Evolutionary conservation across 2,329 filamentous ascomycete species (phyloP), one percentile per base, ranked within the genome.

Genomic region (Epichloe uncinata): DNA sequence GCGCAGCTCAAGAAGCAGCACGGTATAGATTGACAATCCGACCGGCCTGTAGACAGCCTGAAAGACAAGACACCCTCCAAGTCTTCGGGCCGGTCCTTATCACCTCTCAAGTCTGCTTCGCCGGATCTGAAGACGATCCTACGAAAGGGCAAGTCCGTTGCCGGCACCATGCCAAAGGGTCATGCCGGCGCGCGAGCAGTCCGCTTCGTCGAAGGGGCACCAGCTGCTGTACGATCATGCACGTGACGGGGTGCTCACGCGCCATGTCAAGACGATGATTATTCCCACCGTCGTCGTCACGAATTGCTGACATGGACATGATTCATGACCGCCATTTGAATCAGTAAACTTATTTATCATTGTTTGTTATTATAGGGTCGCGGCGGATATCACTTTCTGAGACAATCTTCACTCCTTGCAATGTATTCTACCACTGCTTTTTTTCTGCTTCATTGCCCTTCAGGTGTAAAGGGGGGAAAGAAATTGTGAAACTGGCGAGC

Each of bases 1-100:
- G 91, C 95, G 80, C 86, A 88, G 75, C 83, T 97, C 74, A 98
- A 98, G 77, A 82, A 85, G 67, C 87, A 97, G 71, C 89, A 98
- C 72, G 91, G 90, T 68, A 96, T 97, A 78, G 91, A 96, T 83
- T 98, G 88, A 91, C 81, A 81, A 79, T 79, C 75, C 76, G 80
- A 84, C 80, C 80, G 79, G 79, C 72, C 78, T 78, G 73, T 69
- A 67, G 77, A 77, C 63, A 67, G 62, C 65, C 66, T 65, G 66
- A 64, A 60, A 57, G 65, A 65, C 61, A 65, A 72, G 62, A 65
- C 63, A 58, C 55, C 60, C 59, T 67, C 69, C 62, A 66, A 64
- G 69, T 76, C 75, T 74, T 74, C 74, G 75, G 77, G 75, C 77
- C 77, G 77, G 78, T 81, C 75, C 71, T 71, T 68, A 66, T 64